These are phyloP conservation scores for Mycena galericulata DNA, from an alignment of 768 basidiomycete genomes.

Conservation along the genomic window DNA sequence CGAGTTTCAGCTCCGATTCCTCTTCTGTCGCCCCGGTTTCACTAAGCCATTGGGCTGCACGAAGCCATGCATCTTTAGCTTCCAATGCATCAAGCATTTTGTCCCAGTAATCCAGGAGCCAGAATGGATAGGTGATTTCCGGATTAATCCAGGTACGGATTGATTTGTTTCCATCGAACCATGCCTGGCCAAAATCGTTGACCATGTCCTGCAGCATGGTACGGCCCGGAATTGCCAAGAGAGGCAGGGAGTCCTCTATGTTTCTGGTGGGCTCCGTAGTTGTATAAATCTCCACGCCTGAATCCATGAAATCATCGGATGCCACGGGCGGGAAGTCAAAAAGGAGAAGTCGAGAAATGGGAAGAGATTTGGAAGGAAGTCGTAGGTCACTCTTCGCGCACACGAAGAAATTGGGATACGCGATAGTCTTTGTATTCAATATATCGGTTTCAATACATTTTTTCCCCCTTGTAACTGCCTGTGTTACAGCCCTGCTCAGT, in stretches of 20 bases:
- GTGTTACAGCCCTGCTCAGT: too few species aligned
- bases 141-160: neutral
- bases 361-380: neutral
- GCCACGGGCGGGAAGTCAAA: neutral
- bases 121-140: constrained; percentile 7
- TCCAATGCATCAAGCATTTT: constrained; percentile 11
- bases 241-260: neutral
- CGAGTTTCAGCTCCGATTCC: neutral
- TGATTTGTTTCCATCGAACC: constrained; percentile 17
- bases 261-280: too few species aligned
- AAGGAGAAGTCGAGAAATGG: neutral
- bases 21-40: neutral
- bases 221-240: neutral
- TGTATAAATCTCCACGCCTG: neutral
- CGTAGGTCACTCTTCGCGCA: too few species aligned
- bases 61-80: constrained; percentile 7
- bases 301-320: neutral
- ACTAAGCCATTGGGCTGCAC: neutral
- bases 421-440: too few species aligned
- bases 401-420: too few species aligned
- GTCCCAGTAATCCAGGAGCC: neutral
- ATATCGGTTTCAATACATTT: too few species aligned
- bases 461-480: too few species aligned
- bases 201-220: neutral
- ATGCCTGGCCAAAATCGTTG: neutral